A percentile compares a stretch with the other conserved stretches of the same genome.
Conservation (phyloP, 2,329 filamentous ascomycete genomes). For the Zopfia rhizophila region DNA sequence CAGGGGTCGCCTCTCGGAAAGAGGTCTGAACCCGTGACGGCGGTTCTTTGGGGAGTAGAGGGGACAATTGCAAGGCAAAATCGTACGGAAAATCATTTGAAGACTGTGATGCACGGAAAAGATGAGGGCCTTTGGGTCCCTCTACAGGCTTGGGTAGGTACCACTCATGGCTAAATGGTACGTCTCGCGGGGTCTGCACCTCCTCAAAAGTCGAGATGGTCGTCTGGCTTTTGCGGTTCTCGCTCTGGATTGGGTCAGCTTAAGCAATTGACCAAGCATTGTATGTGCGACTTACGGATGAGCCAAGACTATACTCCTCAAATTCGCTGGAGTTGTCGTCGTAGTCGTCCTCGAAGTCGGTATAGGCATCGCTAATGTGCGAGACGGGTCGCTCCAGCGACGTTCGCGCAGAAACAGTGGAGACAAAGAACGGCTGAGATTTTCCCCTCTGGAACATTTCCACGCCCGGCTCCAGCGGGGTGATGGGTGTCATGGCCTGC, state of each 20-base stretch:
- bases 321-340: slow-evolving; percentile 52
- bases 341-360: slow-evolving; percentile 75
- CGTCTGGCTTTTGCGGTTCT: slow-evolving; percentile 76
- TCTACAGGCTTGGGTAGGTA: slow-evolving; percentile 73
- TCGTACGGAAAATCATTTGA: slow-evolving; percentile 64
- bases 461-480: slow-evolving; percentile 54
- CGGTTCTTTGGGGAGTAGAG: slow-evolving; percentile 73
- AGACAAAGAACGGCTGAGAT: slow-evolving; percentile 69
- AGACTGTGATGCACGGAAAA: slow-evolving; percentile 78
- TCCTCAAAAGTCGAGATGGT: slow-evolving; percentile 91
- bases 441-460: slow-evolving; percentile 62
- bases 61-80: slow-evolving; percentile 74
- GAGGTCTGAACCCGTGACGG: slow-evolving; percentile 55
- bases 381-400: slow-evolving; percentile 70
- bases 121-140: slow-evolving; percentile 85
- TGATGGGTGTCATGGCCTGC: slow-evolving; percentile 59
- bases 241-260: slow-evolving; percentile 60
- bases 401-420: slow-evolving; percentile 45
- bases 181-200: slow-evolving; percentile 75
- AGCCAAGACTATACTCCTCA: slow-evolving; percentile 63
- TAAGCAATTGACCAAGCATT: slow-evolving; percentile 22
- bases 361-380: slow-evolving; percentile 80
- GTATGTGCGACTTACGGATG: slow-evolving; percentile 69
- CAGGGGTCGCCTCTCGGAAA: slow-evolving; percentile 50
- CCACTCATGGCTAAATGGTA: slow-evolving; percentile 70